Conservation (phyloP, 306 rosid species). For the Cicer chorassanicum region DNA sequence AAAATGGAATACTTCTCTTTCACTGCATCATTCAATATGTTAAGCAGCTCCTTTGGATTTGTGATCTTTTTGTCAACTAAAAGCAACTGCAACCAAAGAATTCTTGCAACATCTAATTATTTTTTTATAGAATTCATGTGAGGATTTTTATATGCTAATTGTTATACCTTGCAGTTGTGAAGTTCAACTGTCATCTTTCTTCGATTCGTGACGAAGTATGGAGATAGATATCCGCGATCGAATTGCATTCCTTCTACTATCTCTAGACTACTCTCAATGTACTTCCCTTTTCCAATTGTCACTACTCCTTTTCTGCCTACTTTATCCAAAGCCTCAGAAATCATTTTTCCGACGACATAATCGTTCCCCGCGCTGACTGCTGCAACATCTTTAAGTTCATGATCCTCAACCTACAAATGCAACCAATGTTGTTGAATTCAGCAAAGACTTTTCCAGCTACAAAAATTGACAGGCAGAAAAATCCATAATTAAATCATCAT, state of each 20-base stretch:
- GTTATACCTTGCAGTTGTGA: slow-evolving; percentile 83
- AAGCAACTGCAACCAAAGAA: slow-evolving; percentile 74
- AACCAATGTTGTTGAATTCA: slow-evolving; percentile 44
- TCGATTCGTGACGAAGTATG: slow-evolving; percentile 77
- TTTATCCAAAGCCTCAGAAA: slow-evolving; percentile 73
- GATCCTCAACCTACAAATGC: slow-evolving; percentile 73
- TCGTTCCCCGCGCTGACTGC: slow-evolving; percentile 95
- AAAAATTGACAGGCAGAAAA: slow-evolving; percentile 13
- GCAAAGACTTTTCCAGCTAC: slow-evolving; percentile 32
- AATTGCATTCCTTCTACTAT: slow-evolving; percentile 96
- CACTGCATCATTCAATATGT: slow-evolving; percentile 76
- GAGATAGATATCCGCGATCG: slow-evolving; percentile 85
- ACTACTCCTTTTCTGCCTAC: slow-evolving; percentile 87
- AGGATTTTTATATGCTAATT: slow-evolving; percentile 13
- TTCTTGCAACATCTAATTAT: slow-evolving; percentile 45
- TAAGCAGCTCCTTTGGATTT: slow-evolving; percentile 78
- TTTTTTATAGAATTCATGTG: slow-evolving; percentile 37
- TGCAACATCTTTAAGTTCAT: slow-evolving; percentile 81
- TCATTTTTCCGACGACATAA: slow-evolving; percentile 76
- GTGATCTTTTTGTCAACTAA: slow-evolving; percentile 81
- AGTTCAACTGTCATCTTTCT: slow-evolving; percentile 76
- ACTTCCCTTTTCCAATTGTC: slow-evolving; percentile 77
- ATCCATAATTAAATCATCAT: slow-evolving; percentile 31
- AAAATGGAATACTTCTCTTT: slow-evolving; percentile 78
- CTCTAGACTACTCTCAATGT: slow-evolving; percentile 66